Base-by-base conservation (phyloP, 2,329 filamentous ascomycete genomes). In the Claviceps spartinae region DNA sequence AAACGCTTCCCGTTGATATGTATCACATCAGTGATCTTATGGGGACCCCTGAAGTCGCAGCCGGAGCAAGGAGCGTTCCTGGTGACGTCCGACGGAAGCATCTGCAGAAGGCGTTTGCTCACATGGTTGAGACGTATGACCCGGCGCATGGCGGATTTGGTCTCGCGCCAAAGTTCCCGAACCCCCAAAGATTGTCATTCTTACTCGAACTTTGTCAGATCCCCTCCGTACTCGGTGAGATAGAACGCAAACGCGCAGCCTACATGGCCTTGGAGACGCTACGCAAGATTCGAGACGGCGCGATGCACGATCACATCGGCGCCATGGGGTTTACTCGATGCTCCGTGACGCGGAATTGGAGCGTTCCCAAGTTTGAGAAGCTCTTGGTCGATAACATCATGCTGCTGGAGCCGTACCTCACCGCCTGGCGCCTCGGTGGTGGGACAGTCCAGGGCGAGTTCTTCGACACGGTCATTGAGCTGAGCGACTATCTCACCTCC, bases 331-430 rank as follows among this genome's bases (percentile, higher is more conserved):
- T 81, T 58, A 70, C 75, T 38, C 80, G 91, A 49, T 96, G 95
- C 64, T 95, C 88, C 14, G 85, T 95, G 7, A 97, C 91, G 0
- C 73, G 82, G 16, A 87, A 97, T 67, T 98, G 93, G 93, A 87
- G 85, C 56, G 72, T 97, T 46, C 93, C 93, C 11, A 90, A 95
- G 65, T 98, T 97, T 60, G 93, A 98, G 71, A 97, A 96, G 72
- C 89, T 97, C 78, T 78, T 96, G 9, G 89, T 88, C 51, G 93
- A 97, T 63, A 95, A 97, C 61, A 84, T 87, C 0, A 84, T 96
- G 59, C 75, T 97, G 1, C 71, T 97, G 2, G 78, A 83, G 24
- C 75, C 93, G 6, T 97, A 93, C 61, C 75, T 95, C 6, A 89
- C 96, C 61, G 90, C 87, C 0, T 97, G 90, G 74, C 75, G 88